Evolutionary conservation across 2,329 filamentous ascomycete genomes (phyloP), one percentile per base, ranked within the genome.

Genomic region (Septoria linicola): DNA sequence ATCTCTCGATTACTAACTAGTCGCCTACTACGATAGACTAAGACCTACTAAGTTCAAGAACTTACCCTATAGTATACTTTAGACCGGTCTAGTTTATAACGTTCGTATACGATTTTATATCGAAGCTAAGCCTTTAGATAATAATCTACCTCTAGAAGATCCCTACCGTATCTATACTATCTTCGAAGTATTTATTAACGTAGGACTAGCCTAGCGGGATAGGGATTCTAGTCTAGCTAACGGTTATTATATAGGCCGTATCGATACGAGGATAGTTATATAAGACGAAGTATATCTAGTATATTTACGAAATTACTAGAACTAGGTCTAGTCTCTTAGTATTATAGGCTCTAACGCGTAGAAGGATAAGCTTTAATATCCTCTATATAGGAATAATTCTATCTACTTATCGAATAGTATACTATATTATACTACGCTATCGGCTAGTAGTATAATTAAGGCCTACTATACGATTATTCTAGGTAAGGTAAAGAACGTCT

Each of bases 31-130:
- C 31, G 64, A 66, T 46, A 53, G 47, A 7, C 65, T 64, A 2
- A 57, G 58, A 20, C 63, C 61, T 16, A 53, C 66, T 19, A 71
- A 68, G 49, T 73, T 68, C 50, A 46, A 62, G n/a, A 46, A 57
- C 2, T 58, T 72, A 8, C 70, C 70, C 1, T 71, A 73, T 50
- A 59, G 66, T 2, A 68, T 67, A 0, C 60, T 61, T 3, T 66
- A 66, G 54, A 76, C 75, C 7, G 76, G 76, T 0, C 64, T 78
- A 2, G 73, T 78, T 59, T 99, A 97, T 67, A 93, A 99, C 72
- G 84, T 89, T 51, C 83, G 92, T 25, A 99, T 99, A 93, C 89
- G 93, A 54, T 87, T 95, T 54, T 93, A 99, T 68, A 88, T 90
- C 48, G 95, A 96, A 66, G 74, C 78, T 2, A 72, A 75, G 3